Conservation (phyloP, 768 basidiomycete species). For the Xanthoconium purpureum region DNA sequence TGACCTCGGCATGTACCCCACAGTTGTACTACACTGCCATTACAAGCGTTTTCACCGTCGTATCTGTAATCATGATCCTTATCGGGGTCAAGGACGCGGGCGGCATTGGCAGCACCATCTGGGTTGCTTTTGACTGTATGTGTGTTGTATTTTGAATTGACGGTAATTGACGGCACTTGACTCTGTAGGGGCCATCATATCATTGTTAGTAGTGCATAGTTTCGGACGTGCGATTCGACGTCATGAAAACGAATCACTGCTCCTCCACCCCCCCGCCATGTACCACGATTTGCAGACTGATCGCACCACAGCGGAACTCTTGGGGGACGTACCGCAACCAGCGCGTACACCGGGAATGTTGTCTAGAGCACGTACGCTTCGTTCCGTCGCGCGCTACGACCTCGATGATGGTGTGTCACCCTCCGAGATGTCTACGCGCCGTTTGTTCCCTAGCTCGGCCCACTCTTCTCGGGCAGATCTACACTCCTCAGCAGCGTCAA, state of each 20-base stretch:
- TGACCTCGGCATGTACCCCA: background rate
- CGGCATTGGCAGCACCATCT: conserved; percentile 45
- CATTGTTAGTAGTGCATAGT: conserved; percentile 1
- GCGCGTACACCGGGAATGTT: background rate
- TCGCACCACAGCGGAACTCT: conserved; percentile 6
- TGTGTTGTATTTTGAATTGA: conserved; percentile 1
- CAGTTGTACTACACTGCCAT: conserved; percentile 56
- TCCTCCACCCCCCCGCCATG: conserved; percentile 1
- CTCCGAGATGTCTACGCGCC: conserved; percentile 1
- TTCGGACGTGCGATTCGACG: conserved; percentile 6
- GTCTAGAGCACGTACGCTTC: background rate
- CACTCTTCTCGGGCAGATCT: conserved; percentile 8
- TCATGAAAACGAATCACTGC: conserved; percentile 4
- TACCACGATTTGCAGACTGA: conserved; percentile 5
- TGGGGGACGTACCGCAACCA: conserved; percentile 2
- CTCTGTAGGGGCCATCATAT: conserved; percentile 1
- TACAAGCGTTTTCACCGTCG: conserved; percentile 46
- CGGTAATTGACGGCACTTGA: conserved; percentile 11
- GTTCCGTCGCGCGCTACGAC: background rate
- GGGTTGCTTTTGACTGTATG: conserved; percentile 57
- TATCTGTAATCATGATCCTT: conserved; percentile 47
- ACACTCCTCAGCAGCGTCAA: conserved; percentile 12
- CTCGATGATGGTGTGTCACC: background rate
- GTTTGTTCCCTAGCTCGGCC: conserved; percentile 9
- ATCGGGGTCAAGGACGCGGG: conserved; percentile 49